These are phyloP conservation scores for Penicillium atrosanguineum DNA, from an alignment of 495 filamentous ascomycete species.

Conservation along the genomic window DNA sequence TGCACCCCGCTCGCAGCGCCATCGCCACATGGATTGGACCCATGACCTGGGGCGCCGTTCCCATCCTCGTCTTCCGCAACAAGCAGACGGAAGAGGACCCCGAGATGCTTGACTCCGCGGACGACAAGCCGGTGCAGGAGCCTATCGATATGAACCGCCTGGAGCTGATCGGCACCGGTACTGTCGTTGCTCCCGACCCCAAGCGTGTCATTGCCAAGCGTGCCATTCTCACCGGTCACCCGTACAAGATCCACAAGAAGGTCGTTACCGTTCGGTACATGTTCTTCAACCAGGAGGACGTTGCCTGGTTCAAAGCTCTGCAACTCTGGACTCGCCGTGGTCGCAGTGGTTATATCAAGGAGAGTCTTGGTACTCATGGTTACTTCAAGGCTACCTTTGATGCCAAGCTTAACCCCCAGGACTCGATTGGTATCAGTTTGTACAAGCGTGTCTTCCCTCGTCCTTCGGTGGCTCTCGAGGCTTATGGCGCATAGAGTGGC, in stretches of 20 bases:
- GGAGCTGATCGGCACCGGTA: constrained; percentile 79
- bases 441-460: constrained; percentile 93
- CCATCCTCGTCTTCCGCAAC: constrained; percentile 78
- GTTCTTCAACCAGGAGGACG: constrained; percentile 97
- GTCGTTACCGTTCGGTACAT: constrained; percentile 96
- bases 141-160: constrained; percentile 43
- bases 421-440: constrained; percentile 85
- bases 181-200: constrained; percentile 73
- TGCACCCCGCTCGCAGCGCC: constrained; percentile 88
- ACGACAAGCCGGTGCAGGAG: constrained; percentile 25
- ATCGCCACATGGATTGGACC: constrained; percentile 89
- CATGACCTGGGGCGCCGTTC: constrained; percentile 87
- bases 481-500: constrained; percentile 23
- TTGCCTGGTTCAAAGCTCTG: constrained; percentile 94
- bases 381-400: constrained; percentile 99
- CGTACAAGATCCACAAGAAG: constrained; percentile 97
- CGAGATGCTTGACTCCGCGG: constrained; percentile 39
- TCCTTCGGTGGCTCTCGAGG: constrained; percentile 55
- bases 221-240: constrained; percentile 90
- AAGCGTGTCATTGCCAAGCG: constrained; percentile 87
- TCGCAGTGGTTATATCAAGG: constrained; percentile 84
- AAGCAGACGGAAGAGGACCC: constrained; percentile 38
- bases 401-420: constrained; percentile 89
- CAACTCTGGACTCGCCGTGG: constrained; percentile 92
- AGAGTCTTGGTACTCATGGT: constrained; percentile 91